Evolutionary conservation across 2,329 filamentous ascomycete species (phyloP), one percentile per base, ranked within the genome.

Genomic region (Pseudocercospora fuligena): DNA sequence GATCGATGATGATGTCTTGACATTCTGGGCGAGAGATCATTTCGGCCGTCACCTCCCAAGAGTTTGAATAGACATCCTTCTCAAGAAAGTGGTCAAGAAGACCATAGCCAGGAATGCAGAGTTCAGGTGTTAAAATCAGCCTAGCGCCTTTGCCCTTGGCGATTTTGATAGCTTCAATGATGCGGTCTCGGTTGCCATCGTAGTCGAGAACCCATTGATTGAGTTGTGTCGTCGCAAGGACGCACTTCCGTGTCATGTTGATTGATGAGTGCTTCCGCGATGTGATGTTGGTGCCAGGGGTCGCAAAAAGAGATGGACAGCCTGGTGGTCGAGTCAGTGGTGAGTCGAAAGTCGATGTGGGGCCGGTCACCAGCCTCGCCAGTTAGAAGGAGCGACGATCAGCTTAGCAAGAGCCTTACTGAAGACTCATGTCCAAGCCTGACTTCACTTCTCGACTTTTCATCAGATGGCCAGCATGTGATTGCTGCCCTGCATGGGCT

Each of bases 31-130:
- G 84, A 4, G 81, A 77, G 21, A 93, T 81, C 66, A 93, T 90
- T 57, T 82, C 80, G 11, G 81, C 81, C 0, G 91, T 82, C 78
- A 87, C 85, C 73, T 92, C 88, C 84, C 87, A 88, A 4, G 84
- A 77, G 65, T 80, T 77, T 19, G 73, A 69, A 69, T 77, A 79
- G 49, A 79, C 74, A 66, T 81, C 78, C n/a, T 73, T 73, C 65
- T 83, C 80, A 3, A 82, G 74, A 69, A 80, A 90, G 72, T 91
- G 89, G 75, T 93, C 90, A 6, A 91, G 84, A 73, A 88, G 87
- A 63, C 84, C 87, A 82, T 90, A 91, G 54, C 88, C 89, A n/a
- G 82, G 82, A 59, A 86, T 83, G 70, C 85, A 83, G 5, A 85
- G 79, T 75, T 82, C 80, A 5, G 80, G 80, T 1, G 78, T 79